A percentile compares a stretch with the other conserved stretches of the same genome.
Evolutionary conservation across 225 moss, liverwort and hornwort species (phyloP).

Genomic region (Polytrichum formosum): DNA sequence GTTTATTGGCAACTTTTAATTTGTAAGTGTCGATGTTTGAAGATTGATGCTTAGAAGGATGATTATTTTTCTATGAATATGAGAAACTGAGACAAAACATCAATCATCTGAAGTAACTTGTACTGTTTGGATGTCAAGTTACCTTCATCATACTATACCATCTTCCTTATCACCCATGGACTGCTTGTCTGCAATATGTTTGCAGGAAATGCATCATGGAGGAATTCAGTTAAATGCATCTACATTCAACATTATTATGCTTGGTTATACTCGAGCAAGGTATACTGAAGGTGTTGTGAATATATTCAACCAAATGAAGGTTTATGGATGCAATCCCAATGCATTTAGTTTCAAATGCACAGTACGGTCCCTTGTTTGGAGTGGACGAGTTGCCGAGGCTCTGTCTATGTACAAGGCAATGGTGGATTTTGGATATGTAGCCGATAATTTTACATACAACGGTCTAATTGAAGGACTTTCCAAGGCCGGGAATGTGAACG

Average conservation of each 20-base stretch:
- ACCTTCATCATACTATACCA: too few species aligned
- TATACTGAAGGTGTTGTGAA: conserved; percentile 27
- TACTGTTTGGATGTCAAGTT: too few species aligned
- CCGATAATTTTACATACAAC: conserved; percentile 52
- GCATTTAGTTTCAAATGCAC: conserved; percentile 50
- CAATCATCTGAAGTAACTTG: too few species aligned
- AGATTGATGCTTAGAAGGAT: too few species aligned
- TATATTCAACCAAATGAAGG: conserved; percentile 32
- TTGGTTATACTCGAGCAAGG: conserved; percentile 37
- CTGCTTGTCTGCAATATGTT: conserved; percentile 4
- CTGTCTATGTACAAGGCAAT: conserved; percentile 30
- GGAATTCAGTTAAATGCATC: conserved; percentile 45
- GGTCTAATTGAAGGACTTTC: conserved; percentile 49
- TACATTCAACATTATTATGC: conserved; percentile 46
- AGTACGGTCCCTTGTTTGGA: conserved; percentile 44
- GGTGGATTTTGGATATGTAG: conserved; percentile 36
- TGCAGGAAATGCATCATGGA: conserved; percentile 42
- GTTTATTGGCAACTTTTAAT: too few species aligned
- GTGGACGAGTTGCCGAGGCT: conserved; percentile 24
- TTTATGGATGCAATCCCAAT: conserved; percentile 40
- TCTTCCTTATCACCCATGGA: too few species aligned
- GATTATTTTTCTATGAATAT: too few species aligned
- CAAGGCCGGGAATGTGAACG: conserved; percentile 35
- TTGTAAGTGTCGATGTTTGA: too few species aligned
- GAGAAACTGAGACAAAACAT: too few species aligned